phyloP scores from a whole-genome alignment of 2,329 filamentous ascomycete species.

The Monilinia aucupariae region DNA sequence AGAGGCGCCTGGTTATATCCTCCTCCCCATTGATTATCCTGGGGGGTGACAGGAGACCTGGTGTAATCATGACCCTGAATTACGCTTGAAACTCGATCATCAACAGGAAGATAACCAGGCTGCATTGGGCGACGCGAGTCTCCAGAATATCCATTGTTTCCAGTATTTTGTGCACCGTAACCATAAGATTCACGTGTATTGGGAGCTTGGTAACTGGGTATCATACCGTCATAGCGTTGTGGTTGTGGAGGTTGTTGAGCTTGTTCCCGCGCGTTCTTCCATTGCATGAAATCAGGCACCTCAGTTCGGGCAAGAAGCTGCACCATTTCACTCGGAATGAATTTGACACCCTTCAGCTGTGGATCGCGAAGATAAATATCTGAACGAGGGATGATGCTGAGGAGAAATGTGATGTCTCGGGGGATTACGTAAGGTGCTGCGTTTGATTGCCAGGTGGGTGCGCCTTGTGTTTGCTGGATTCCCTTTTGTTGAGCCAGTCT shows the following conservation, averaged over 20 bases:
- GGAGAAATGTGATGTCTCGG: slow-evolving; percentile 54
- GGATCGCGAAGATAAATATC: slow-evolving; percentile 61
- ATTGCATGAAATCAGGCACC: slow-evolving; percentile 56
- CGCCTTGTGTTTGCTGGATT: slow-evolving; percentile 49
- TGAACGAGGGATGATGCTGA: slow-evolving; percentile 59
- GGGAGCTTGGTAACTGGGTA: slow-evolving; percentile 15
- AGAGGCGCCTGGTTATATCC: slow-evolving; percentile 8
- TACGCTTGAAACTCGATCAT: slow-evolving; percentile 19
- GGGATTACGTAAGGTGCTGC: slow-evolving; percentile 58
- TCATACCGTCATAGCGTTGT: slow-evolving; percentile 31
- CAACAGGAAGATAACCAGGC: slow-evolving; percentile 7
- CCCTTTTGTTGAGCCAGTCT: slow-evolving; percentile 66
- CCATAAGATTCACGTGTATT: slow-evolving; percentile 9
- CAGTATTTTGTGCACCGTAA: neutral
- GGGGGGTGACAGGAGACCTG: slow-evolving; percentile 10
- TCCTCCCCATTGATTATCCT: slow-evolving; percentile 11
- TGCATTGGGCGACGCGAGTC: neutral
- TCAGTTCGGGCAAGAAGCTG: slow-evolving; percentile 63
- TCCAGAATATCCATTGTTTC: slow-evolving; percentile 11
- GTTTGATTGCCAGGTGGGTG: slow-evolving; percentile 34
- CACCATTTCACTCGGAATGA: slow-evolving; percentile 67
- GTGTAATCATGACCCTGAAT: slow-evolving; percentile 16
- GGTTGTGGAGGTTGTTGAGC: slow-evolving; percentile 4
- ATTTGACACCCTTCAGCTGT: slow-evolving; percentile 38
- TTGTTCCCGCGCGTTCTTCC: slow-evolving; percentile 43